Evolutionary conservation across 2,329 filamentous ascomycete species (phyloP), one percentile per base, ranked within the genome.

Genomic region (Penicillium sp.): DNA sequence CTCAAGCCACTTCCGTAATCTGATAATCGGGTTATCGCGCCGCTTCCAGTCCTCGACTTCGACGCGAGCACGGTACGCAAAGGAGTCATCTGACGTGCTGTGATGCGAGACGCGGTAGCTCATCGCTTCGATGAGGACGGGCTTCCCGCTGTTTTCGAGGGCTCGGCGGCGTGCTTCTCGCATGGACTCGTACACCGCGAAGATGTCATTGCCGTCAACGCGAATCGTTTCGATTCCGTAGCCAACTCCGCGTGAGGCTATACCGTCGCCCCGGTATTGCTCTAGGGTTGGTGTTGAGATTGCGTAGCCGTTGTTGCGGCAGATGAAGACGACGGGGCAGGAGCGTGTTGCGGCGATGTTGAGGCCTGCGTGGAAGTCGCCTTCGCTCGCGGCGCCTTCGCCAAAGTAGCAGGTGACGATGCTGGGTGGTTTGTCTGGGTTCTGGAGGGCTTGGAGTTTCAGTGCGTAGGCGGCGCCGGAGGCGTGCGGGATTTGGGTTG

Each of bases 51-150:
- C 92, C 74, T 97, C 91, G 7, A 99, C 95, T 73, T 99, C 95
- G 0, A 97, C 89, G 29, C 90, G 88, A 1, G 93, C 93, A 8
- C 95, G 90, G 80, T 99, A 99, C 0, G 95, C 95, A 72, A 97
- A 99, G 29, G 91, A 95, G 79, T 99, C 95, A 73, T 99, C 95
- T 0, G 91, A 95, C 0, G 95, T 99, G 78, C 92, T 97, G 81
- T 99, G 95, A 75, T 99, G 93, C 7, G 91, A 94, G 48, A 98
- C 93, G n/a, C 95, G 92, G 79, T 99, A 99, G 26, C 91, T 94
- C 91, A 99, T 96, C 60, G 93, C 93, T 79, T 99, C 95, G 46
- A 99, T 90, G 7, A 99, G 82, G 0, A 99, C 86, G 0, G 92
- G 93, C 65, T 86, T 88, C 4, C 92, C 91, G n/a, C 91, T 92